Evolutionary conservation across 306 rosid species (phyloP).

Genomic region (Ormosia emarginata): DNA sequence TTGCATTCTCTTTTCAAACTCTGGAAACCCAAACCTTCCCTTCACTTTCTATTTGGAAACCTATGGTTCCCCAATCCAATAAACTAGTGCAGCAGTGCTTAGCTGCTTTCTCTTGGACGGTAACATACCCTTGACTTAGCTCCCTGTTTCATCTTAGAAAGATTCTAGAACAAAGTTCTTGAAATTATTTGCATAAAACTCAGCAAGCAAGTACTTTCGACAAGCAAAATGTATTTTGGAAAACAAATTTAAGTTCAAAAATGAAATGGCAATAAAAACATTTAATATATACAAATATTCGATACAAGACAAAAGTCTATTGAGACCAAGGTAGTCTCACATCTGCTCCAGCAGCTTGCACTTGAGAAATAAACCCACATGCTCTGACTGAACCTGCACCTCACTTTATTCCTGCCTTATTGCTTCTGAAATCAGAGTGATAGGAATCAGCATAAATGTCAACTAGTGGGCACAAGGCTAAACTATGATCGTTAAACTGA

Average conservation of each 20-base stretch:
- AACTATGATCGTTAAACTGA: not conserved
- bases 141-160: not conserved
- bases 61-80: not conserved
- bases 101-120: not conserved
- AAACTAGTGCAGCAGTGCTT: not conserved
- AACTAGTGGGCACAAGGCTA: not conserved
- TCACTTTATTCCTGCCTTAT: not conserved
- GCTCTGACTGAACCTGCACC: not conserved
- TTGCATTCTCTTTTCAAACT: not conserved
- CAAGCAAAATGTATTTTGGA: not conserved
- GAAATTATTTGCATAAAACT: not conserved
- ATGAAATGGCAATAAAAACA: not conserved
- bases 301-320: not conserved
- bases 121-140: not conserved
- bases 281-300: not conserved
- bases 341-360: not conserved
- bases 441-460: not conserved
- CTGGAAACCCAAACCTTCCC: not conserved
- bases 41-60: not conserved
- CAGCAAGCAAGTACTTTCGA: not conserved
- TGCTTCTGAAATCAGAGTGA: slow-evolving; percentile 14
- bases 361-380: not conserved
- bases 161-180: slow-evolving; percentile 2
- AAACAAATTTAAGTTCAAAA: not conserved
- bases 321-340: not conserved